Evolutionary conservation across 2,329 filamentous ascomycete genomes (phyloP).

Genomic region (Exserohilum rostratum): DNA sequence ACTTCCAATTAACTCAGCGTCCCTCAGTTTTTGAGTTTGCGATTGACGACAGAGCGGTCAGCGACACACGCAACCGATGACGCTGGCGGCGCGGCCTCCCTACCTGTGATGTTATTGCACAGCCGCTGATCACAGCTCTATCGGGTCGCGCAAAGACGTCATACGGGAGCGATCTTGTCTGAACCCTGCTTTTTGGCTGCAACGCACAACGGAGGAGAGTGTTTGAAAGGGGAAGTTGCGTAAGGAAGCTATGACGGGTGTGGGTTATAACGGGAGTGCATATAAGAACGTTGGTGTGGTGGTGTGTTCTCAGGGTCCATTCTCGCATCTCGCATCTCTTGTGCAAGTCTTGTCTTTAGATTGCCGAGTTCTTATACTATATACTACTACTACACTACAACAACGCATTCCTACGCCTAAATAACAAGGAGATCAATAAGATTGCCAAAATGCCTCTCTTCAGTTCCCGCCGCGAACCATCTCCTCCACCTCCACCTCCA

Average conservation of each 20-base stretch:
- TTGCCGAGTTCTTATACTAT: too few relatives aligned
- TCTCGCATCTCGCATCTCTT: not conserved
- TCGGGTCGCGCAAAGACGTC: conserved; percentile 23
- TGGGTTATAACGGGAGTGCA: not conserved
- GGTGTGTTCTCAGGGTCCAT: not conserved
- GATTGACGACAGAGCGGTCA: not conserved
- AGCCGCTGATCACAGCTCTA: conserved; percentile 11
- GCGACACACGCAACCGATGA: conserved; percentile 4
- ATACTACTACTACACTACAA: too few relatives aligned
- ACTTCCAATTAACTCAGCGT: too few relatives aligned
- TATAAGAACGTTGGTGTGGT: too few relatives aligned
- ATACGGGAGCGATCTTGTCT: conserved; percentile 11
- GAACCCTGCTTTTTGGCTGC: conserved; percentile 10
- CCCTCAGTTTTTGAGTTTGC: not conserved
- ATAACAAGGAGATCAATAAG: too few relatives aligned
- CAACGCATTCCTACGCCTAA: too few relatives aligned
- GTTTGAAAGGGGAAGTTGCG: not conserved
- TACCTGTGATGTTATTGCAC: conserved; percentile 1
- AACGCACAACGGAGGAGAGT: not conserved
- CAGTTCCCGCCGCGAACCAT: conserved; percentile 34
- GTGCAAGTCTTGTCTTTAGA: too few relatives aligned
- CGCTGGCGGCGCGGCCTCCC: conserved; percentile 11
- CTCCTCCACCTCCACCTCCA: conserved; percentile 33
- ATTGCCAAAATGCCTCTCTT: conserved; percentile 46
- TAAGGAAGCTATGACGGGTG: not conserved